phyloP scores from a whole-genome alignment of 2,329 filamentous ascomycete genomes.

The Scorias spongiosa region DNA sequence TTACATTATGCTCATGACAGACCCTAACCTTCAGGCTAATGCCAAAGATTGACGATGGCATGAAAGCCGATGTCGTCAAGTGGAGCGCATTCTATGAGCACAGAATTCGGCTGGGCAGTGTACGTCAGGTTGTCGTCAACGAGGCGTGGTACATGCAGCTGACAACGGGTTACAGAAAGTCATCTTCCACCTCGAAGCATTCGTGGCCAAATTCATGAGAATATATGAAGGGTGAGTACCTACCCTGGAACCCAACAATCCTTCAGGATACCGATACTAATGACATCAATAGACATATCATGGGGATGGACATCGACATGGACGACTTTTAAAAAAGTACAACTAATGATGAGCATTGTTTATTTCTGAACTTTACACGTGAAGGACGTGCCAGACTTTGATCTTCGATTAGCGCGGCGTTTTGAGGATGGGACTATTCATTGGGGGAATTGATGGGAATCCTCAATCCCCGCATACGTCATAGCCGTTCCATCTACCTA shows the following conservation, averaged over 20 bases:
- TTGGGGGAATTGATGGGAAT: not conserved
- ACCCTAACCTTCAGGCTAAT: constrained; percentile 90
- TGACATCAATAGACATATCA: not conserved
- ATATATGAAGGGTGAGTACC: constrained; percentile 67
- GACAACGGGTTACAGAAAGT: constrained; percentile 45
- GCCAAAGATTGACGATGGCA: constrained; percentile 66
- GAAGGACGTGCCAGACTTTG: too few species aligned
- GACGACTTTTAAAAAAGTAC: constrained; percentile 11
- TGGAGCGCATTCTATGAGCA: constrained; percentile 98
- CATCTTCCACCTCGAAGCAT: constrained; percentile 95
- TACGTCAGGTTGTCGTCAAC: constrained; percentile 18
- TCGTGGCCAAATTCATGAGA: constrained; percentile 97
- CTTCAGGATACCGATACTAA: not conserved
- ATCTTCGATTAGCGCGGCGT: constrained; percentile 15
- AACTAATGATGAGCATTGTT: too few species aligned
- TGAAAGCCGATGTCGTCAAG: constrained; percentile 84
- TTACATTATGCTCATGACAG: constrained; percentile 17
- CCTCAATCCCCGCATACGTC: not conserved
- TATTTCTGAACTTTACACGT: too few species aligned
- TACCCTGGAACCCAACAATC: constrained; percentile 2
- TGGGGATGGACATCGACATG: constrained; percentile 60
- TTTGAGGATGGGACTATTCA: not conserved
- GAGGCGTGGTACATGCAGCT: not conserved
- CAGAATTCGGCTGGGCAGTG: constrained; percentile 68
- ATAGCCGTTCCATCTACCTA: not conserved